Evolutionary conservation across 331 rosid genomes (phyloP).

Genomic region (Spiraea crenata): DNA sequence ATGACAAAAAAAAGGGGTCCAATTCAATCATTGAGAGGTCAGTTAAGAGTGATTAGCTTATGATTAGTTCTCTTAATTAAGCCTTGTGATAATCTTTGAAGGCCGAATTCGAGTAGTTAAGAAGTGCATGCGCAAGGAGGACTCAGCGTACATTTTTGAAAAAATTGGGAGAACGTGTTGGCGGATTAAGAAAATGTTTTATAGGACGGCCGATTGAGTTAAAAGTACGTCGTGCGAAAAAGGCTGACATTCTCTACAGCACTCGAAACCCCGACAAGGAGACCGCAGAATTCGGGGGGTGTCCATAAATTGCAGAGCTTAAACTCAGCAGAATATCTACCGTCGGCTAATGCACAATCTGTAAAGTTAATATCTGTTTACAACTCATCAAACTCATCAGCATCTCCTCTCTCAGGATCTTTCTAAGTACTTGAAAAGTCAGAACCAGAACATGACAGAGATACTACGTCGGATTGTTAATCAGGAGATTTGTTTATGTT

Average conservation of each 20-base stretch:
- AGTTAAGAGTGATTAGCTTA: slow-evolving; percentile 31
- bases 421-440: background rate
- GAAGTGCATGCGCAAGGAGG: slow-evolving; percentile 25
- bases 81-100: slow-evolving; percentile 32
- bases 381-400: slow-evolving; percentile 27
- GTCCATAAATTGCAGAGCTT: slow-evolving; percentile 30
- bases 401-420: background rate
- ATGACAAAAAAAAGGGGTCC: slow-evolving; percentile 27
- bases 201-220: slow-evolving; percentile 32
- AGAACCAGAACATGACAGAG: background rate
- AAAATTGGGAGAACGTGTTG: slow-evolving; percentile 61
- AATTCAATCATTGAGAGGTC: slow-evolving; percentile 48
- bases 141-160: too few relatives aligned
- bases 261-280: slow-evolving; percentile 43
- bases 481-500: too few relatives aligned
- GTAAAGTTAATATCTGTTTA: slow-evolving; percentile 5
- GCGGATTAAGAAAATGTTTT: slow-evolving; percentile 27
- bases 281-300: slow-evolving; percentile 44
- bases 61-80: slow-evolving; percentile 19
- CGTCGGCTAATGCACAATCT: background rate
- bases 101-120: background rate
- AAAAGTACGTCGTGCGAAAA: slow-evolving; percentile 58
- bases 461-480: too few relatives aligned
- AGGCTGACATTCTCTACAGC: slow-evolving; percentile 42
- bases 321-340: slow-evolving; percentile 9